A percentile compares a stretch with the other conserved stretches of the same genome.
Conservation (phyloP, 2,329 filamentous ascomycete genomes). For the Paecilomyces dactylethromorphus region DNA sequence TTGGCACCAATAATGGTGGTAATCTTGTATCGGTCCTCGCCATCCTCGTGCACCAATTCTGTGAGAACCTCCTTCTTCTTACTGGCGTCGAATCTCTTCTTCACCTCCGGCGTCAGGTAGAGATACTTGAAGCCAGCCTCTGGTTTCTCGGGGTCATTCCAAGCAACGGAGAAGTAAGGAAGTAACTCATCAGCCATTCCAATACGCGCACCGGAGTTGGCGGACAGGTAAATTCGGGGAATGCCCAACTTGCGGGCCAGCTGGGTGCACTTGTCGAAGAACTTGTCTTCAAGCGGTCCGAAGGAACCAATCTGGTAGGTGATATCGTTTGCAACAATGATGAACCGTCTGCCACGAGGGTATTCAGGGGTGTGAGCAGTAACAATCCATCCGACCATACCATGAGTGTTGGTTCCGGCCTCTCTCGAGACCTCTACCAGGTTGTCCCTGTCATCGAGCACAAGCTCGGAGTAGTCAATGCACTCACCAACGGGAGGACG, state of each 20-base stretch:
- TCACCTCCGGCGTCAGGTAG: constrained; percentile 80
- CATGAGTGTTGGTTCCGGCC: constrained; percentile 88
- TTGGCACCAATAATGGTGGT: constrained; percentile 88
- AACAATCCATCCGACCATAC: constrained; percentile 98
- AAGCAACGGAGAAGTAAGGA: constrained; percentile 93
- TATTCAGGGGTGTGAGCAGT: constrained; percentile 95
- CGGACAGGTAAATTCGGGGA: constrained; percentile 93
- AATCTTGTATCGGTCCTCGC: constrained; percentile 89
- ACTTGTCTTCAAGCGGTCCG: constrained; percentile 90
- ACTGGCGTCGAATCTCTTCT: constrained; percentile 77
- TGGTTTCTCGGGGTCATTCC: constrained; percentile 77
- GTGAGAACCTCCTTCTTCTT: constrained; percentile 74
- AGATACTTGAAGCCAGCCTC: constrained; percentile 94
- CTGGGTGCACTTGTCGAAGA: constrained; percentile 99
- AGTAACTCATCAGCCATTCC: constrained; percentile 96
- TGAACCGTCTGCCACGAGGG: constrained; percentile 81
- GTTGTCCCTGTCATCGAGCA: constrained; percentile 89
- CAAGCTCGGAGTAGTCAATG: constrained; percentile 88
- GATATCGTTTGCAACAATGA: constrained; percentile 98
- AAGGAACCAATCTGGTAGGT: constrained; percentile 99
- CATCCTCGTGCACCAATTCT: constrained; percentile 76
- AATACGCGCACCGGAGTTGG: constrained; percentile 96
- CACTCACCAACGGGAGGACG: constrained; percentile 83
- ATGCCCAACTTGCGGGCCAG: constrained; percentile 90
- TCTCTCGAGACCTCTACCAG: constrained; percentile 90